phyloP scores from a whole-genome alignment of 2,329 filamentous ascomycete species.

The Monilinia polystroma region DNA sequence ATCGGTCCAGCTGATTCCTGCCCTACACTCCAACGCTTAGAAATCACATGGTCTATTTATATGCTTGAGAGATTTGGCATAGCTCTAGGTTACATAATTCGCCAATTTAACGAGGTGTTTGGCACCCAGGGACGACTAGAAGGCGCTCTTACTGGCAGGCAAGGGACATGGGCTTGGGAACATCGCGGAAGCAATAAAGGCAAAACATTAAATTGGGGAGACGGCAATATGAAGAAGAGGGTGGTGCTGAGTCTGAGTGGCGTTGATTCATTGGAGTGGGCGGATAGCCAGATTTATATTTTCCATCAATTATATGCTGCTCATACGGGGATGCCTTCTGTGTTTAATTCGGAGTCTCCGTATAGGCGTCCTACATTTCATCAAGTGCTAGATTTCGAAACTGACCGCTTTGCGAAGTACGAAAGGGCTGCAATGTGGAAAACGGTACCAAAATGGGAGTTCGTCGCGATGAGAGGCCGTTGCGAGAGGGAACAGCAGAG shows the following conservation, averaged over 20 bases:
- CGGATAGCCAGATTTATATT: not conserved
- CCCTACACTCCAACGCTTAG: not conserved
- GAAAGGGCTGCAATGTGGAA: not conserved
- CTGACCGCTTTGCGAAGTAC: not conserved
- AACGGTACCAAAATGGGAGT: not conserved
- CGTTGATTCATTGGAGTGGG: not conserved
- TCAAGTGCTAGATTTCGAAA: not conserved
- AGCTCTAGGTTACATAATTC: not conserved
- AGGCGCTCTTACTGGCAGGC: not conserved
- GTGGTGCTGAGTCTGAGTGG: not conserved
- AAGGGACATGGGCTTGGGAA: not conserved
- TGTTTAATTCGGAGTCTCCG: not conserved
- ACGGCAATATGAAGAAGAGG: not conserved
- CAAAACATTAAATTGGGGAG: not conserved
- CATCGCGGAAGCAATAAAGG: not conserved
- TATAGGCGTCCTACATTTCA: not conserved
- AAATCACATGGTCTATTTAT: conserved; percentile 1
- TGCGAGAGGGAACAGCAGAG: not conserved
- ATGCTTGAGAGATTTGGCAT: not conserved
- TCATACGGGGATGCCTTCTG: not conserved
- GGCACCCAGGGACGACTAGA: not conserved
- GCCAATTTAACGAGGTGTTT: not conserved
- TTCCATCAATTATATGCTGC: not conserved
- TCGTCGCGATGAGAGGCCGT: not conserved
- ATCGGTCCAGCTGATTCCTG: not conserved